Percentiles rank a stretch among this genome's conserved stretches.
These are phyloP conservation scores for Hydnomerulius pinastri DNA, from an alignment of 768 basidiomycete species.

Conservation along the genomic window DNA sequence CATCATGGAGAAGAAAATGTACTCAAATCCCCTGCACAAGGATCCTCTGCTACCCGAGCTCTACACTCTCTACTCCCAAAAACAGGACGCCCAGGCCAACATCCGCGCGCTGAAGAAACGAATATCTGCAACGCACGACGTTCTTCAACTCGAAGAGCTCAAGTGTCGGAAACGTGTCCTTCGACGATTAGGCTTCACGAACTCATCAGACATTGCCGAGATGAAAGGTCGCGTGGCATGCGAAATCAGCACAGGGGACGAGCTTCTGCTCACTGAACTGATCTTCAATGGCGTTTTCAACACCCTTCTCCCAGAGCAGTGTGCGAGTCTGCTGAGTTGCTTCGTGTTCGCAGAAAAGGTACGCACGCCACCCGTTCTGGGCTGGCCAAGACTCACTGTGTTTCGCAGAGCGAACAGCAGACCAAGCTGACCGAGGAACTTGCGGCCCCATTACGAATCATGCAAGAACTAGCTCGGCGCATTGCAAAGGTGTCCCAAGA, in stretches of 20 bases:
- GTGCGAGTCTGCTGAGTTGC: constrained; percentile 91
- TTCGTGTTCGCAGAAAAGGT: constrained; percentile 99
- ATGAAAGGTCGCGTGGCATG: constrained; percentile 98
- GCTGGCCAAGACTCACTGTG: neutral
- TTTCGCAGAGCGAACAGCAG: constrained; percentile 73
- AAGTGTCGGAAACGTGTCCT: constrained; percentile 94
- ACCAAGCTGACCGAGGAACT: constrained; percentile 92
- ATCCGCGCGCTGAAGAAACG: constrained; percentile 81
- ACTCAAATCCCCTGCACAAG: constrained; percentile 73
- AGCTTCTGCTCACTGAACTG: constrained; percentile 92
- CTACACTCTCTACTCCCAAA: constrained; percentile 78
- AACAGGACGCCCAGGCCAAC: constrained; percentile 66
- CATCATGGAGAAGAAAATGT: constrained; percentile 84
- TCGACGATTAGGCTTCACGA: constrained; percentile 89
- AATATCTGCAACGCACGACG: constrained; percentile 87
- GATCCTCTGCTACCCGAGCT: constrained; percentile 78
- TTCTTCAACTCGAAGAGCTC: constrained; percentile 95
- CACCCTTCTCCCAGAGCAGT: constrained; percentile 84
- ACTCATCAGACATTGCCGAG: constrained; percentile 88
- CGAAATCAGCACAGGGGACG: constrained; percentile 97
- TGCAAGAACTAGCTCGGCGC: constrained; percentile 93
- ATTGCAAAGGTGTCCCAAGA: constrained; percentile 98
- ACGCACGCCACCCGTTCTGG: constrained; percentile 5
- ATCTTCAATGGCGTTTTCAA: constrained; percentile 98
- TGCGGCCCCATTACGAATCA: constrained; percentile 85